Evolutionary conservation across 176 grass and related monocot species (phyloP), one percentile per base, ranked within the genome.

Genomic region (Oryza meyeriana): DNA sequence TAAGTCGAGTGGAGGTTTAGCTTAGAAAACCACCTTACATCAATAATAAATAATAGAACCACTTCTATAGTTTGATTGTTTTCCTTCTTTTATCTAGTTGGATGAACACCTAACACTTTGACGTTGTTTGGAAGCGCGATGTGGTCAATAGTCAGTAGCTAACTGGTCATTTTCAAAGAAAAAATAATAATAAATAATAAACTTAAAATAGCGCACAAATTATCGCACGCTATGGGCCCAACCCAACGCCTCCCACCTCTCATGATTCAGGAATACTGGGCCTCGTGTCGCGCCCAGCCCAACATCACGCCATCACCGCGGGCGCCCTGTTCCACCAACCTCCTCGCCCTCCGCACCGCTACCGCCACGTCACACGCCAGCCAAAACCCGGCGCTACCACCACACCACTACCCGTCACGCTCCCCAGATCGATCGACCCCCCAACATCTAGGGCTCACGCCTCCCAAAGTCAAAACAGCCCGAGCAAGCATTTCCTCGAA

Each of bases 401-500:
- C 29, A 10, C 20, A 10, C 66, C 29, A 63, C 2, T 2, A 0
- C 17, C 50, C 6, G 1, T 57, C 50, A 1, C 50, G 50, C 20
- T 58, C 52, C 24, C 70, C 70, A 70, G 57, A 74, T 70, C 48
- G 48, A 18, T 13, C 2, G 2, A 4, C 24, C 69, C 75, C 81
- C 64, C 45, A 68, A 12, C 69, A 58, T 29, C 77, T 72, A 85
- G 76, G 81, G 36, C 81, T 84, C 81, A 66, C 69, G 9, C 13
- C 17, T 36, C 35, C 76, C 71, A 5, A 80, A 71, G 82, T 81
- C 72, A 77, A 85, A 69, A 72, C 63, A 77, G 25, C 48, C 47
- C 47, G 61, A 40, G 26, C 76, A 34, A 31, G 31, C 77, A 81
- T 71, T 81, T 85, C 82, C 40, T 89, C 83, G 65, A 81, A 39